A percentile compares a stretch with the other conserved stretches of the same genome.
Evolutionary conservation across 345 rosid species (phyloP).

Genomic region (Lagerstroemia speciosa): DNA sequence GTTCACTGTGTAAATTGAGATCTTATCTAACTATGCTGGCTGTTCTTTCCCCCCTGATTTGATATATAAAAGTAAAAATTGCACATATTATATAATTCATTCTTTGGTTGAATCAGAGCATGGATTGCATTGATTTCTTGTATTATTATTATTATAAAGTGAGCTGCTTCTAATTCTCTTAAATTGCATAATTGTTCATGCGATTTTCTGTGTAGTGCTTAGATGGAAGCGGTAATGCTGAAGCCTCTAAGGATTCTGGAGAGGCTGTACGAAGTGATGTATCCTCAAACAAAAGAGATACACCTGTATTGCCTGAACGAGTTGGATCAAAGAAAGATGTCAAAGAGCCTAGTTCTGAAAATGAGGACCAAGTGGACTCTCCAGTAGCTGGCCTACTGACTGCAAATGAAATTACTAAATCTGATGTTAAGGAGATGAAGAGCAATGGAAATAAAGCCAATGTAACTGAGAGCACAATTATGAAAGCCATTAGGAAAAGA

Average conservation of each 20-base stretch:
- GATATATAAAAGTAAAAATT: no score
- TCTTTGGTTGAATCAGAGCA: neutral
- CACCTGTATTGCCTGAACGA: conserved; percentile 30
- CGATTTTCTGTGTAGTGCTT: conserved; percentile 30
- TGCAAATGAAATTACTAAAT: conserved; percentile 25
- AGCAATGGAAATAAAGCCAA: conserved; percentile 28
- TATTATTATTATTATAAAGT: neutral
- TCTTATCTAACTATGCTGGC: neutral
- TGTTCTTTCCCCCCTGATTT: no score
- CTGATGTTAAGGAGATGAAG: conserved; percentile 25
- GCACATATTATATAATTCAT: no score
- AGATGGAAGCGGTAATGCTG: conserved; percentile 29
- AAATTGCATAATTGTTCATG: neutral
- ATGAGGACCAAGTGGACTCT: conserved; percentile 57
- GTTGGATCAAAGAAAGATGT: conserved; percentile 26
- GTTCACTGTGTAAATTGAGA: neutral
- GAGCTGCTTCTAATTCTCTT: neutral
- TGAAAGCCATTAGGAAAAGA: conserved; percentile 50
- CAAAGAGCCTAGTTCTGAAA: conserved; percentile 37
- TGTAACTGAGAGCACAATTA: conserved; percentile 38
- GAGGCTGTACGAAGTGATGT: conserved; percentile 26
- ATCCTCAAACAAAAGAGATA: conserved; percentile 23
- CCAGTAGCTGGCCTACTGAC: conserved; percentile 66
- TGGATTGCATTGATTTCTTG: neutral
- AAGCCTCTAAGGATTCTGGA: conserved; percentile 37